Base-by-base conservation (phyloP, 352 stramenopile species). In the Pythium graminicola region DNA sequence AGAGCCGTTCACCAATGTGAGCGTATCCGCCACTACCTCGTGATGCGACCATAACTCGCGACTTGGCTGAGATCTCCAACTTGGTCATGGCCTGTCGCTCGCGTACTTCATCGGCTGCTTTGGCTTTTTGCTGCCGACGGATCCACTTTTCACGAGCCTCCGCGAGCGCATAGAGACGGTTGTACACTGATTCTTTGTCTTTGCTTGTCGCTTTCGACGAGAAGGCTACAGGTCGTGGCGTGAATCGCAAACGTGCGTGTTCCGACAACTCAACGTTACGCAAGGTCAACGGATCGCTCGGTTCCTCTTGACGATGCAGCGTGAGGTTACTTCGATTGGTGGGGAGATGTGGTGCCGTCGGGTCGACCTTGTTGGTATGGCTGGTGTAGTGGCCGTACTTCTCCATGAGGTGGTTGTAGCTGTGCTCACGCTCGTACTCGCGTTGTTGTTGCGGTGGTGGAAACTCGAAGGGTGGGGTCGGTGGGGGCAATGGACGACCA, bases 91-190 rank as follows among this genome's bases (percentile, higher is more conserved):
- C 50, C 48, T 82, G 54, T 1, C 54, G 44, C 44, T 85, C 68
- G 9, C 66, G 59, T 40, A 70, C 65, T 40, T 75, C 65, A 42
- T 89, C 79, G 7, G 70, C 50, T 5, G 74, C 69, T 43, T 88
- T 87, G 19, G 69, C 65, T 64, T 86, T 86, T 48, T 86, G 76
- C 4, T 77, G 75, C 2, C 76, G 74, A 16, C 77, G 58, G 35
- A 86, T 79, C 81, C 81, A 92, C 51, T 88, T 87, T 40, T 85
- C 69, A 39, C 77, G 77, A 6, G 75, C 71, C 44, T 85, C 74
- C 27, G 81, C 81, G 17, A 92, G 62, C 11, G 81, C 73, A 43
- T 89, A 77, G 13, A 92, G 62, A 1, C 78, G 70, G 22, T 88
- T 66, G 38, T 78, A 88, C 9, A 82, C 81, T 4, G 69, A 28